Evolutionary conservation across 176 grass and related monocot genomes (phyloP), one percentile per base, ranked within the genome.

Genomic region (Zoysia pacifica): DNA sequence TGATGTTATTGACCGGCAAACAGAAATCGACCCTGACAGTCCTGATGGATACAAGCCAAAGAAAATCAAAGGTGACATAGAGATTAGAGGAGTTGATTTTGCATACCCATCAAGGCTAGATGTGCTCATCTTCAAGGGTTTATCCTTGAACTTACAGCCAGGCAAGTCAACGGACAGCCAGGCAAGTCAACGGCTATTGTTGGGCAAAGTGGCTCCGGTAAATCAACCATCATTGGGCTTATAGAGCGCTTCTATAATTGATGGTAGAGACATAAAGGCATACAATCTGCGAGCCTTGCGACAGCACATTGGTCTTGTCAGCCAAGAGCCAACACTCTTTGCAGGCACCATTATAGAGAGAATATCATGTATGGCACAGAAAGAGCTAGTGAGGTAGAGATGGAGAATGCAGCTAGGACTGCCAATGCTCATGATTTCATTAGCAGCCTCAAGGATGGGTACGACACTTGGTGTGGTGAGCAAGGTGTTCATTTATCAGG

Each of bases 221-320:
- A 99, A 84, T 99, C 96, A 6, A 98, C 96, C 18, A 89, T 99
- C 72, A 93, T 99, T 2, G 79, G 88, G 5, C 88, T 99, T 16
- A 92, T 99, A 62, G 96, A 99, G 79, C 70, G 92, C 49, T 99
- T 99, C 86, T 99, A 99, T 5, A n/a, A 93, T 99, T 9, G 92
- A 95, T 75, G 90, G 92, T 18, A 87, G 45, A 49, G 81, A 93
- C 52, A 86, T 98, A 49, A 91, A 85, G 75, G 78, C 72, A 41
- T 98, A 98, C 80, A 89, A 94, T 70, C 85, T 95, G 53, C 50
- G 86, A 51, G 78, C 78, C 43, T 37, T 99, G 71, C 73, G 92
- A 2, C 80, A 8, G 14, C 92, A 95, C 79, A 93, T 99, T 56
- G 96, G 96, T 1, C 54, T 99, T 55, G 96, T 99, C 75, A 89